Conservation (phyloP, 2,329 filamentous ascomycete genomes). For the Ophiostoma tasmaniense region DNA sequence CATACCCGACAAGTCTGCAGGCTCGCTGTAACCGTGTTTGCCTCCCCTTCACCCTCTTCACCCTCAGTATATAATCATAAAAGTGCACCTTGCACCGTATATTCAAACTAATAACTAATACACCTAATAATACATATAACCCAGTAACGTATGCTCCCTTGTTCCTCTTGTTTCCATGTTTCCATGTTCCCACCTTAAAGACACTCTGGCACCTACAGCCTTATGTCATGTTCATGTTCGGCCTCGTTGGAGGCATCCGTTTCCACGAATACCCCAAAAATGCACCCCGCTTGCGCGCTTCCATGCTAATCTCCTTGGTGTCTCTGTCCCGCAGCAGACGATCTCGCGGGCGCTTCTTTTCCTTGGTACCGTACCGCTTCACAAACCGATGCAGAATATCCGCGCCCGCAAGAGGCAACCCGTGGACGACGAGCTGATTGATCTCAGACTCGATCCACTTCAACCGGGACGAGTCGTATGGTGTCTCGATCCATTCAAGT, state of each 20-base stretch:
- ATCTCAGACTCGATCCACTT: constrained; percentile 43
- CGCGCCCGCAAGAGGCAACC: constrained; percentile 31
- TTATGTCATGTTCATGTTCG: background rate
- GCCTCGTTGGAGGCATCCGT: constrained; percentile 26
- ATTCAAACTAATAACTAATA: constrained; percentile 6
- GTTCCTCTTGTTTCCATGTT: background rate
- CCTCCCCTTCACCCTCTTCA: background rate
- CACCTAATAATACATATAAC: background rate
- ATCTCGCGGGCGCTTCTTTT: constrained; percentile 76
- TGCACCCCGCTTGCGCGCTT: constrained; percentile 70
- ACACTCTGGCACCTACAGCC: background rate
- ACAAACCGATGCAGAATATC: constrained; percentile 43
- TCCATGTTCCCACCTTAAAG: too few relatives aligned
- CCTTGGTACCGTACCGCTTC: constrained; percentile 47
- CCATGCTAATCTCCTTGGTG: constrained; percentile 60
- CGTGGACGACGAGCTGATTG: constrained; percentile 28
- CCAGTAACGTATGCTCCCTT: background rate
- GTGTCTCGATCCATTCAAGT: constrained; percentile 37
- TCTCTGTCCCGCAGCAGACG: constrained; percentile 67
- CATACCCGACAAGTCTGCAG: background rate
- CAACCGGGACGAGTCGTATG: constrained; percentile 41
- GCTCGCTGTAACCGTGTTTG: background rate
- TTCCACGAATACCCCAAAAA: constrained; percentile 89
- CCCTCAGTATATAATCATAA: background rate
- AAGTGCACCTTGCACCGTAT: background rate